phyloP scores from a whole-genome alignment of 129 eudicot species.

The Saussurea involucrata region DNA sequence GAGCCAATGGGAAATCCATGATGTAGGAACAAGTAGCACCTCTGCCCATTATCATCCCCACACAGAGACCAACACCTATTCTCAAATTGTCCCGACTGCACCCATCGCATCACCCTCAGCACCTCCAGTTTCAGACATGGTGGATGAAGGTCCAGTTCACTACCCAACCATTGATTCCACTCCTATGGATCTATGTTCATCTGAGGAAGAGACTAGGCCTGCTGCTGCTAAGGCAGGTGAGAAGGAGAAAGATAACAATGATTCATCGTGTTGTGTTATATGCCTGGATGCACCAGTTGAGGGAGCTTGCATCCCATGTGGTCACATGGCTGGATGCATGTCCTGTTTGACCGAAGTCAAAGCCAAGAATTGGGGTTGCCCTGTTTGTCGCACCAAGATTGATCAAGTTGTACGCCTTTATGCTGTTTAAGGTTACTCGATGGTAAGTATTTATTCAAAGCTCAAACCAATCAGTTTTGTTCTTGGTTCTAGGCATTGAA shows the following conservation, averaged over 20 bases:
- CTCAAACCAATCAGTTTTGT: background rate
- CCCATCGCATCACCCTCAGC: slow-evolving; percentile 39
- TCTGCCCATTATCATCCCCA: slow-evolving; percentile 23
- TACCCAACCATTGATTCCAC: slow-evolving; percentile 71
- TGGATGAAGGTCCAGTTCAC: slow-evolving; percentile 66
- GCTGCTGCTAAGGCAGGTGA: slow-evolving; percentile 23
- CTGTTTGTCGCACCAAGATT: slow-evolving; percentile 87
- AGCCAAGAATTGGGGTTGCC: slow-evolving; percentile 92
- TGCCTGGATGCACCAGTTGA: slow-evolving; percentile 94
- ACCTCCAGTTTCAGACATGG: slow-evolving; percentile 35
- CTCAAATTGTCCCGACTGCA: slow-evolving; percentile 39
- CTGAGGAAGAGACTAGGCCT: slow-evolving; percentile 17
- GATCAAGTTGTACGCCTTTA: slow-evolving; percentile 80
- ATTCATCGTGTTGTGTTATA: slow-evolving; percentile 72
- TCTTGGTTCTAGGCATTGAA: background rate
- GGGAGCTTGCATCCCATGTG: slow-evolving; percentile 97
- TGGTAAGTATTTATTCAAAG: slow-evolving; percentile 26
- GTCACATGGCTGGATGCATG: slow-evolving; percentile 99
- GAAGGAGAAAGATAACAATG: slow-evolving; percentile 30
- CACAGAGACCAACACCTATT: slow-evolving; percentile 21
- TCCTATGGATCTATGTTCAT: slow-evolving; percentile 25
- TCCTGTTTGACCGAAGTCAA: slow-evolving; percentile 77
- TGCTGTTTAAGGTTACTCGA: slow-evolving; percentile 51
- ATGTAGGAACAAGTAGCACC: slow-evolving; percentile 41
- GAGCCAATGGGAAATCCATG: slow-evolving; percentile 20